Evolutionary conservation across 1,284 basidiomycete species (phyloP).

Genomic region (Kalmanozyma brasiliensis): DNA sequence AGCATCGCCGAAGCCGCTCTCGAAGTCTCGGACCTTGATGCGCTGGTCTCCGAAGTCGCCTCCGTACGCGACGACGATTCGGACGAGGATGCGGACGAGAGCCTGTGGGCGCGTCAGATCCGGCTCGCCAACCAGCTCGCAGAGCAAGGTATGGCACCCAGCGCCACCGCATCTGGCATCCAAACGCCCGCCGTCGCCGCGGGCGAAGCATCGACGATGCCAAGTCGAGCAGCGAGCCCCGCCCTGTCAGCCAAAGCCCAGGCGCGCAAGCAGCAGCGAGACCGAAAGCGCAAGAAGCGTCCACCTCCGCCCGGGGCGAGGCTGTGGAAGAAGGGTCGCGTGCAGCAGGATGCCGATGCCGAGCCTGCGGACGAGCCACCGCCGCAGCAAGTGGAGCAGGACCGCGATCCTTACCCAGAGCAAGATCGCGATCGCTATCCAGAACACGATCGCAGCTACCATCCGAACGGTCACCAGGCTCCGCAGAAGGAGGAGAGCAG

Average conservation of each 20-base stretch:
- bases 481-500: not conserved
- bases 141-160: slow-evolving; percentile 1
- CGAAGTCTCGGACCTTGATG: slow-evolving; percentile 13
- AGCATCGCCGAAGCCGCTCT: slow-evolving; percentile 18
- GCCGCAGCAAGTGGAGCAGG: not conserved
- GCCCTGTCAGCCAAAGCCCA: slow-evolving; percentile 4
- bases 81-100: slow-evolving; percentile 34
- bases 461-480: too few relatives aligned
- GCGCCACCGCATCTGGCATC: slow-evolving; percentile 6
- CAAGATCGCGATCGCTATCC: not conserved
- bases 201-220: slow-evolving; percentile 8
- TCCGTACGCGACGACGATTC: slow-evolving; percentile 14
- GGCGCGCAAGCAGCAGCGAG: slow-evolving; percentile 1
- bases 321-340: slow-evolving; percentile 45
- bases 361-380: slow-evolving; percentile 4
- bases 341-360: slow-evolving; percentile 26
- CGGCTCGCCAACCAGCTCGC: slow-evolving; percentile 20
- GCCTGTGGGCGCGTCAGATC: slow-evolving; percentile 38
- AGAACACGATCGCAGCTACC: too few relatives aligned
- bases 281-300: slow-evolving; percentile 31
- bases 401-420: too few relatives aligned
- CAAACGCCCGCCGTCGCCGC: slow-evolving; percentile 14
- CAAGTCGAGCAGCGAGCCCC: slow-evolving; percentile 21
- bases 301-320: slow-evolving; percentile 43
- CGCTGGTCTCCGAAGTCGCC: slow-evolving; percentile 9